These are phyloP conservation scores for Tetragonia tetragonoides DNA, from an alignment of 148 eudicot species.

Conservation along the genomic window DNA sequence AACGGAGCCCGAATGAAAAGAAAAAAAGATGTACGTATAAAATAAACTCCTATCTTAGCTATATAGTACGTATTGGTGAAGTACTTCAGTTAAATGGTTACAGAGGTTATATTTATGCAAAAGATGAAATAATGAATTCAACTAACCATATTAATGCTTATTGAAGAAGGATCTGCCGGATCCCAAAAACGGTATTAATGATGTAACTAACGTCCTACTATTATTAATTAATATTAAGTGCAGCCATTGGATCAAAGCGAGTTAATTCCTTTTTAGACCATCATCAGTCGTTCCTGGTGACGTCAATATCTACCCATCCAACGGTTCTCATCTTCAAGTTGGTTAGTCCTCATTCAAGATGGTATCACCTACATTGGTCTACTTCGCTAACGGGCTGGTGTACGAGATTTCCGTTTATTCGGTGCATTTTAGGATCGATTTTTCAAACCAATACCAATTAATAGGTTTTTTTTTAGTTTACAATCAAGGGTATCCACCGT, in stretches of 20 bases:
- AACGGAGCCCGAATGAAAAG: no score
- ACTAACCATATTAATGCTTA: slow-evolving; percentile 29
- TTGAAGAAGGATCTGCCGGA: slow-evolving; percentile 23
- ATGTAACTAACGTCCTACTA: slow-evolving; percentile 24
- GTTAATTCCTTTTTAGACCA: background rate
- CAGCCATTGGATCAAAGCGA: slow-evolving; percentile 23
- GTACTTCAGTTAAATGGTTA: slow-evolving; percentile 1
- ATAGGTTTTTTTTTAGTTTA: no score
- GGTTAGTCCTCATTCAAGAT: no score
- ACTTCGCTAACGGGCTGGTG: no score
- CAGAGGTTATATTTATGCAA: slow-evolving; percentile 12
- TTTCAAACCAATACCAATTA: no score
- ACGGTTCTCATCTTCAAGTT: background rate
- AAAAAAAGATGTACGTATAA: no score
- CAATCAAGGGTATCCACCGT: no score
- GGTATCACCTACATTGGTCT: no score
- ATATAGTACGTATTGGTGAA: no score
- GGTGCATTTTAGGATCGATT: no score
- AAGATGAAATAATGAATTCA: slow-evolving; percentile 7
- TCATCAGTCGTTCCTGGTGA: background rate
- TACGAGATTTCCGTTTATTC: no score
- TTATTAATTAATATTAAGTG: slow-evolving; percentile 33
- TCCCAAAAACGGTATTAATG: slow-evolving; percentile 21
- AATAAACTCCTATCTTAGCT: no score
- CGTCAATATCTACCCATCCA: slow-evolving; percentile 17